Conservation (phyloP, 371 early-diverging fungal species). For the Encephalitozoon cuniculi region DNA sequence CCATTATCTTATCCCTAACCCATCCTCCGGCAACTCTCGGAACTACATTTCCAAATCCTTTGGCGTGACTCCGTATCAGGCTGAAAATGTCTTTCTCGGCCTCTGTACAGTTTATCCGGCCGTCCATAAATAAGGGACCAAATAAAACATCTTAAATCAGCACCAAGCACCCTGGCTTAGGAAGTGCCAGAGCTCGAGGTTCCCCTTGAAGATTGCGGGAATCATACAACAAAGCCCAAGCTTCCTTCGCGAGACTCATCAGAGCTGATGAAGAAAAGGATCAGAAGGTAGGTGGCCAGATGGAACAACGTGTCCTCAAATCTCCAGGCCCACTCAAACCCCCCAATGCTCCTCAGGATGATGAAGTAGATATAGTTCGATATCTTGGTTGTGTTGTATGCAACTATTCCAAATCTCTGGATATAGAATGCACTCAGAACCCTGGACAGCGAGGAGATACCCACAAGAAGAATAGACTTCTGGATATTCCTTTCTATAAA, state of each 20-base stretch:
- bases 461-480: background rate
- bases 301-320: background rate
- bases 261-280: background rate
- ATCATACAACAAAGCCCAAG: background rate
- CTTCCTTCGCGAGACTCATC: background rate
- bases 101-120: background rate
- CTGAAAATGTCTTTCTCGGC: slow-evolving; percentile 13
- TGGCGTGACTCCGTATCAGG: slow-evolving; percentile 1
- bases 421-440: background rate
- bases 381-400: background rate
- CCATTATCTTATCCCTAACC: slow-evolving; percentile 69
- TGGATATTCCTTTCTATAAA: background rate
- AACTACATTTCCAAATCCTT: slow-evolving; percentile 1
- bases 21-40: slow-evolving; percentile 60
- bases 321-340: background rate
- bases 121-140: background rate
- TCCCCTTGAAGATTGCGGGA: background rate
- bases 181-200: background rate
- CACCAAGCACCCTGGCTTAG: background rate
- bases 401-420: background rate
- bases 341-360: background rate
- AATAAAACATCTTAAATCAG: background rate
- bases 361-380: background rate
- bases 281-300: background rate
- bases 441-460: background rate